Evolutionary conservation across 2,329 filamentous ascomycete species (phyloP).

Genomic region (Fusarium clavum): DNA sequence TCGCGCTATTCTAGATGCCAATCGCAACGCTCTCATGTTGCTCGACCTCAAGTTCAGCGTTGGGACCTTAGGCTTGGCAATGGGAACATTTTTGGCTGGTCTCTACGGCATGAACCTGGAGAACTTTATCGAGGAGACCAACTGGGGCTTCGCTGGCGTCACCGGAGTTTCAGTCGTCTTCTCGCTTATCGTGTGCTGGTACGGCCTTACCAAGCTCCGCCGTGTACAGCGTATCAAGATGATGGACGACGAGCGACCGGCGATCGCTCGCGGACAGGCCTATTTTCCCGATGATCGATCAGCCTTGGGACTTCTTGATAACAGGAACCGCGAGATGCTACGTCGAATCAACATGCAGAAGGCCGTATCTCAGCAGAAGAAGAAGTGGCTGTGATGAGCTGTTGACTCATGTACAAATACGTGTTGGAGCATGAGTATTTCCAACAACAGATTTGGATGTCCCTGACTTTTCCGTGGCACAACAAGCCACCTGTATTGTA

Average conservation of each 20-base stretch:
- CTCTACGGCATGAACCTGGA: conserved; percentile 99
- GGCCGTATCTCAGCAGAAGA: conserved; percentile 53
- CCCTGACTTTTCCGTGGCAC: conserved; percentile 29
- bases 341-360: conserved; percentile 64
- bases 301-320: conserved; percentile 63
- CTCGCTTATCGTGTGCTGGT: conserved; percentile 82
- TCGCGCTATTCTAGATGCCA: conserved; percentile 96
- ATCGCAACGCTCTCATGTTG: conserved; percentile 97
- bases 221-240: conserved; percentile 91
- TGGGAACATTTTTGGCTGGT: conserved; percentile 95
- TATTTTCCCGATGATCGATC: conserved; percentile 53
- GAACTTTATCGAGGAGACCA: conserved; percentile 96
- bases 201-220: conserved; percentile 84
- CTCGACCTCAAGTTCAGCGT: conserved; percentile 97
- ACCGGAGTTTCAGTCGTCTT: conserved; percentile 77
- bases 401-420: neutral
- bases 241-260: conserved; percentile 64
- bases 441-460: conserved; percentile 25
- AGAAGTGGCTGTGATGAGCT: conserved; percentile 46
- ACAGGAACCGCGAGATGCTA: conserved; percentile 66
- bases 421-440: conserved; percentile 20
- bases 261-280: conserved; percentile 54
- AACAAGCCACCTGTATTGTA: conserved; percentile 39
- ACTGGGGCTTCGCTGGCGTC: conserved; percentile 84
- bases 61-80: conserved; percentile 91